Percentiles rank a stretch among this genome's conserved stretches.
Evolutionary conservation across 257 asterid genomes (phyloP).

Genomic region (Solanum ossicruentum): DNA sequence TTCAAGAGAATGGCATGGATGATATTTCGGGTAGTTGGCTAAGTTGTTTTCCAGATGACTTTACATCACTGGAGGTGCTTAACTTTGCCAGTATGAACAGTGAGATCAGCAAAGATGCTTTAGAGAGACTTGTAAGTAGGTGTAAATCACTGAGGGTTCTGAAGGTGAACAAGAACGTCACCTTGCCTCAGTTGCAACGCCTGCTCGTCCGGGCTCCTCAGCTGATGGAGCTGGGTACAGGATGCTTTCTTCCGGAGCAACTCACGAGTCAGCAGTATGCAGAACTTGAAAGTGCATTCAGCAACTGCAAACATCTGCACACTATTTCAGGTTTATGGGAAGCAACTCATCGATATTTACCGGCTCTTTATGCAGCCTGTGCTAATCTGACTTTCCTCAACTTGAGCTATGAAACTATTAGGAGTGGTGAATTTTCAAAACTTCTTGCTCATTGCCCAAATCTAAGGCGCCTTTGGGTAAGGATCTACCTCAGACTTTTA

Average conservation of each 20-base stretch:
- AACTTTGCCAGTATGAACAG: slow-evolving; percentile 58
- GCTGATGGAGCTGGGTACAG: slow-evolving; percentile 60
- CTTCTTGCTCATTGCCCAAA: slow-evolving; percentile 61
- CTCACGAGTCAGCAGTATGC: slow-evolving; percentile 36
- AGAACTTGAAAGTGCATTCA: slow-evolving; percentile 39
- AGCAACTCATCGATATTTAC: slow-evolving; percentile 31
- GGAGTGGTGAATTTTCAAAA: slow-evolving; percentile 46
- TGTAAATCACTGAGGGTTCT: slow-evolving; percentile 60
- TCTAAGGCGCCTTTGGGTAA: slow-evolving; percentile 81
- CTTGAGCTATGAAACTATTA: slow-evolving; percentile 41
- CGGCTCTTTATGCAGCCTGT: slow-evolving; percentile 64
- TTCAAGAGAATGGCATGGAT: slow-evolving; percentile 55
- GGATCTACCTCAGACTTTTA: slow-evolving; percentile 3
- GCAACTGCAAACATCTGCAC: slow-evolving; percentile 37
- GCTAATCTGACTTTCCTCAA: slow-evolving; percentile 57
- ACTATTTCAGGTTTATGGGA: slow-evolving; percentile 71
- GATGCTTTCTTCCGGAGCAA: slow-evolving; percentile 48
- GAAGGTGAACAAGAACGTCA: slow-evolving; percentile 55
- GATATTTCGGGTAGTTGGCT: slow-evolving; percentile 59
- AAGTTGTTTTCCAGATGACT: slow-evolving; percentile 68
- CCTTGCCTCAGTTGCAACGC: slow-evolving; percentile 41
- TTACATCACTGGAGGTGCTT: slow-evolving; percentile 52
- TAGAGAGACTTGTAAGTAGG: slow-evolving; percentile 70
- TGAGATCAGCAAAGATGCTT: slow-evolving; percentile 55
- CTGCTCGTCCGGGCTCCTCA: slow-evolving; percentile 51